Evolutionary conservation across 2,329 filamentous ascomycete genomes (phyloP), one percentile per base, ranked within the genome.

Genomic region (Chrysoporthe cubensis): DNA sequence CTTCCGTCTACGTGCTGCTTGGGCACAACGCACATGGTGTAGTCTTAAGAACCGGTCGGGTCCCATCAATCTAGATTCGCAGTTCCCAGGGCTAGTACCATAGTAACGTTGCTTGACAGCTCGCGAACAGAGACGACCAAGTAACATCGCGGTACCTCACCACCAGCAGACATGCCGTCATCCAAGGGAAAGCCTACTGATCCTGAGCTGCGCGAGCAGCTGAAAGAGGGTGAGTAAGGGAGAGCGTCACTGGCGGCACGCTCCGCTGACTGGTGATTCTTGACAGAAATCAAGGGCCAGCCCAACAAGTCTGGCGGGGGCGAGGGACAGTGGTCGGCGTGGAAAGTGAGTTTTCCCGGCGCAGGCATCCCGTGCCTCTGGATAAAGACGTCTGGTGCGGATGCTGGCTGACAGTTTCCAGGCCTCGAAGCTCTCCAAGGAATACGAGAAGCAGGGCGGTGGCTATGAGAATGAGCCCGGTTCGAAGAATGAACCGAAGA

Each of bases 391-490:
- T 13, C 1, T 37, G 26, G 26, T 8, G 32, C 11, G 32, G 4
- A 8, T 69, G 3, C 71, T 63, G 18, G 21, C 34, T 64, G 26
- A 62, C 44, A n/a, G 32, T 48, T 46, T 62, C 4, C 46, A 78
- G 78, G 76, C 73, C 2, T 71, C 74, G 3, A 81, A 80, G 70
- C 71, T 81, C 4, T 78, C 78, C 2, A 81, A 82, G 66, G 79
- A 81, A 70, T 81, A 81, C 62, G 79, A 81, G 73, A 79, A 78
- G 71, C 77, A 78, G 52, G 80, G 80, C 0, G 79, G 80, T 4
- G 79, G 73, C 1, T 81, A 80, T 62, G 78, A 81, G 72, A 78
- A 81, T 46, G 76, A 79, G 71, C 69, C 79, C 0, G 78, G 78
- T 0, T 81, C 79, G 9, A 81, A 81, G 71, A 81, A 81, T 37